Evolutionary conservation across 768 basidiomycete species (phyloP).

Genomic region (Boletellus ananas): DNA sequence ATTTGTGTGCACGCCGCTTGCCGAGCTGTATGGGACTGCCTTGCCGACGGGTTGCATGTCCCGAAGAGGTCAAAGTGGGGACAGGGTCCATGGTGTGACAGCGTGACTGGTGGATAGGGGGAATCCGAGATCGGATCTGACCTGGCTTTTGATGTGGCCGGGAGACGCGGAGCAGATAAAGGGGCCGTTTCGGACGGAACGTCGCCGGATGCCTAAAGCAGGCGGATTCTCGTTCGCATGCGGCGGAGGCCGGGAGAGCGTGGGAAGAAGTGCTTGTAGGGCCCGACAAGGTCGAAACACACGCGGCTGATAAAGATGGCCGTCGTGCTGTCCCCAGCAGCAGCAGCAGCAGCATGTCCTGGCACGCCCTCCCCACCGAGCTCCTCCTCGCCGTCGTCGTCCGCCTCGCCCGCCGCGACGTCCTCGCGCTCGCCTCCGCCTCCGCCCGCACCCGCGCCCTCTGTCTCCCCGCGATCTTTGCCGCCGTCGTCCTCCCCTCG

Average conservation of each 20-base stretch:
- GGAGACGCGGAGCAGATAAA: conserved; percentile 10
- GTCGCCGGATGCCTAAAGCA: conserved; percentile 12
- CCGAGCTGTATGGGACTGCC: no score
- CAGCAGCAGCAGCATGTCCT: no score
- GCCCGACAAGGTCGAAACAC: conserved; percentile 16
- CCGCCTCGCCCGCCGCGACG: conserved; percentile 42
- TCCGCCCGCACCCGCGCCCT: conserved; percentile 48
- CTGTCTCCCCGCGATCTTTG: conserved; percentile 58
- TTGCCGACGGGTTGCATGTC: no score
- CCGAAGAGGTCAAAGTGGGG: no score
- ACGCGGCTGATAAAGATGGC: conserved; percentile 19
- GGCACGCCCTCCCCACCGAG: conserved; percentile 61
- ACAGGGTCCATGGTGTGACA: no score
- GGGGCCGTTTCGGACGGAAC: conserved; percentile 25
- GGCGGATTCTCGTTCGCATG: conserved; percentile 14
- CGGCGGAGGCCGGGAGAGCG: conserved; percentile 6
- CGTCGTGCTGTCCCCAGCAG: no score
- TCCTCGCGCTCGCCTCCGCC: conserved; percentile 46
- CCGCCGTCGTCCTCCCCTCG: conserved; percentile 48
- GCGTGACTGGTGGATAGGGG: conserved; percentile 4
- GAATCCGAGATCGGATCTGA: neutral
- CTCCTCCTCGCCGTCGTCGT: conserved; percentile 59
- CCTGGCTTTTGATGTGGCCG: conserved; percentile 10
- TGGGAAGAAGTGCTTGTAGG: neutral
- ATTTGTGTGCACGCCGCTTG: no score